Conservation (phyloP, 805 yeast genomes). For the Lachancea kluyveri region DNA sequence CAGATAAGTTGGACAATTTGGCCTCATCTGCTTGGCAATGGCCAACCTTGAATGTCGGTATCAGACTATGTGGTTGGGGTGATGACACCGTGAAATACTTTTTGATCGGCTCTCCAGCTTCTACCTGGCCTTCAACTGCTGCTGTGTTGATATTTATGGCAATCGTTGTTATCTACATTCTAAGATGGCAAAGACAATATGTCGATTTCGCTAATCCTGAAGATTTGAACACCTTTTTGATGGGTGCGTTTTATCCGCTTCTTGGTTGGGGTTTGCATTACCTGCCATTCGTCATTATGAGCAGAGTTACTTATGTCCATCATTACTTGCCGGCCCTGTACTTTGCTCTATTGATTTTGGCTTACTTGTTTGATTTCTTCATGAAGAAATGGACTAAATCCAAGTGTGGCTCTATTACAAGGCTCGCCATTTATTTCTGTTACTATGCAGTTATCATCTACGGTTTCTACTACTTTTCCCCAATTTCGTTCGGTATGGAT, state of each 20-base stretch:
- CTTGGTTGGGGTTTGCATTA: conserved; percentile 77
- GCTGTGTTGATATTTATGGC: conserved; percentile 53
- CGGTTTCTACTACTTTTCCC: conserved; percentile 55
- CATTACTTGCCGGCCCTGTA: conserved; percentile 82
- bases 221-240: conserved; percentile 46
- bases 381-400: conserved; percentile 28
- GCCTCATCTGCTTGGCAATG: conserved; percentile 84
- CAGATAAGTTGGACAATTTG: conserved; percentile 64
- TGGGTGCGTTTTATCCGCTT: conserved; percentile 76
- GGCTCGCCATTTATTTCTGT: conserved; percentile 32
- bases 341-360: conserved; percentile 57
- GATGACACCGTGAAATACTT: conserved; percentile 59
- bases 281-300: conserved; percentile 72
- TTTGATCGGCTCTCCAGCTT: conserved; percentile 70
- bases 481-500: conserved; percentile 61
- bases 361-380: conserved; percentile 46
- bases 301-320: conserved; percentile 81
- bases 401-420: conserved; percentile 21
- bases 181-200: conserved; percentile 82
- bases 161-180: conserved; percentile 38
- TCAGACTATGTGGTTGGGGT: conserved; percentile 75
- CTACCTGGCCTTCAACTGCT: conserved; percentile 68
- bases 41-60: conserved; percentile 73
- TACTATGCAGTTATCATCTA: conserved; percentile 41
- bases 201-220: conserved; percentile 47